Evolutionary conservation across 2,329 filamentous ascomycete genomes (phyloP), one percentile per base, ranked within the genome.

Genomic region (Elsinoe batatas): DNA sequence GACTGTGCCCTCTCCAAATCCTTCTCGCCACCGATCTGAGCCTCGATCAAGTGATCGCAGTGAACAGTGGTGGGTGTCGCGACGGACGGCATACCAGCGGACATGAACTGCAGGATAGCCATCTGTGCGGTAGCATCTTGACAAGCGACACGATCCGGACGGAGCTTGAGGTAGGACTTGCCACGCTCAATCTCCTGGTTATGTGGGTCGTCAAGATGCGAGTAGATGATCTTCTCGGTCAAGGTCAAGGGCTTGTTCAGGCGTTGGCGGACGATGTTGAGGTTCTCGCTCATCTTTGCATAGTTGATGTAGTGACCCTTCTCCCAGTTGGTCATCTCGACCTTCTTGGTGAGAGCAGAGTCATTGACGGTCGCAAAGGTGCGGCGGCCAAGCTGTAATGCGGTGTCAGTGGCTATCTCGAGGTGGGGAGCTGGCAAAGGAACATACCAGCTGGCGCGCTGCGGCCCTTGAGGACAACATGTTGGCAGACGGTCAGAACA

Each of bases 81-180:
- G 60, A 97, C 93, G 20, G 86, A 85, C 63, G 89, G 88, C 88
- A 98, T 91, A 72, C 91, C 91, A 59, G 93, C 91, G 56, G 89
- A 95, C 91, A 98, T 98, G 82, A 98, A 98, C 79, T 98, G 93
- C 58, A 98, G 81, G 64, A 98, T 95, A 62, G 93, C 93, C 93
- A 98, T 98, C 81, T 98, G 93, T 61, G 93, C 93, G 59, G 93
- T 97, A 71, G 93, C 93, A 82, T 98, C 93, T 80, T 98, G 93
- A 81, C 93, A 97, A 73, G 93, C 93, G 68, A 98, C 93, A 74
- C 93, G 88, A 72, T 98, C 93, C 57, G 93, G 93, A 63, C 93
- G 88, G 64, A 98, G 84, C 79, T 91, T 96, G 64, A 98, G 83
- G 77, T 98, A 97, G 59, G 91, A 96, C 67, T 82, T 83, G 69